phyloP scores from a whole-genome alignment of 371 early-diverging fungal species.

The Actinomortierella ambigua region DNA sequence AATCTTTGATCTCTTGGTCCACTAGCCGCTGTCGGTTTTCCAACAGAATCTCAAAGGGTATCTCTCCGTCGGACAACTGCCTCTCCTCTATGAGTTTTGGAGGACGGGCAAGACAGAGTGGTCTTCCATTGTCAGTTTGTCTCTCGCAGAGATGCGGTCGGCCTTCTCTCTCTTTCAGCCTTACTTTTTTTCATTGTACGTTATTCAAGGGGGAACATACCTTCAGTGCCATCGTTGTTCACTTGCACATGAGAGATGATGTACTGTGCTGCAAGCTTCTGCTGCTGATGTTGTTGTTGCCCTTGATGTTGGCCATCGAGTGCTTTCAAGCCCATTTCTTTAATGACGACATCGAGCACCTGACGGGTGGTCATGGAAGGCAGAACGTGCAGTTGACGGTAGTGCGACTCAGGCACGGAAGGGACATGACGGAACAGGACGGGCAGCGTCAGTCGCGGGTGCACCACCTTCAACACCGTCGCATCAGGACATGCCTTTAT shows the following conservation, averaged over 20 bases:
- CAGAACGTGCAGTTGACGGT: constrained; percentile 32
- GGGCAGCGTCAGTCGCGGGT: constrained; percentile 29
- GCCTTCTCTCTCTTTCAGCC: too few species aligned
- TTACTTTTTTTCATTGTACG: too few species aligned
- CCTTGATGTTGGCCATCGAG: constrained; percentile 9
- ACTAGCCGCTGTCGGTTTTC: constrained; percentile 32
- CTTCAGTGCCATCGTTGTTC: constrained; percentile 29
- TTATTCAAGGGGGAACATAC: constrained; percentile 15
- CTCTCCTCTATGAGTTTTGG: constrained; percentile 21
- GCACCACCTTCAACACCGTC: constrained; percentile 39
- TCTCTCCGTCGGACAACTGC: constrained; percentile 35
- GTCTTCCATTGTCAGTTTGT: too few species aligned
- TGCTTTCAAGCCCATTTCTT: constrained; percentile 40
- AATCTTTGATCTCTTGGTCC: constrained; percentile 37
- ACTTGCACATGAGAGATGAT: constrained; percentile 33
- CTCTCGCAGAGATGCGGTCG: too few species aligned
- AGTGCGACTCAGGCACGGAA: constrained; percentile 41
- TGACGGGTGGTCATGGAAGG: constrained; percentile 37
- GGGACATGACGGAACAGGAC: constrained; percentile 44
- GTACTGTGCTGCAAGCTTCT: constrained; percentile 14
- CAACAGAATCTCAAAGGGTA: constrained; percentile 21
- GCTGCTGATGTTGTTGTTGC: background rate
- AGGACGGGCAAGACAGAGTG: too few species aligned
- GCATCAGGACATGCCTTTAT: constrained; percentile 21
- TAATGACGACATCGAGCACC: constrained; percentile 19